Base-by-base conservation (phyloP, 2,329 filamentous ascomycete genomes). In the Mariannaea sp. region DNA sequence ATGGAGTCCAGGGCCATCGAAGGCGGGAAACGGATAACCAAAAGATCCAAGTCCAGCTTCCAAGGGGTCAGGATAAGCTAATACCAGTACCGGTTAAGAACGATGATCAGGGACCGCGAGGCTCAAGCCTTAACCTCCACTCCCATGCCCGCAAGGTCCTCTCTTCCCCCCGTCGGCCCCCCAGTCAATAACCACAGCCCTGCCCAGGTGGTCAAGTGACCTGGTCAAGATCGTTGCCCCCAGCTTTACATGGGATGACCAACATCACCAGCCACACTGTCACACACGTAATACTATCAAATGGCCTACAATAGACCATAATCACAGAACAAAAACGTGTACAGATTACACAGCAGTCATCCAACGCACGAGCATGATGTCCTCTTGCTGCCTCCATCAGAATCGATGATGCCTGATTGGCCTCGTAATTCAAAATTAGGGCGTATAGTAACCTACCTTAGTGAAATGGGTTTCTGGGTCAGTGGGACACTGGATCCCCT, bases 251-350 rank as follows among this genome's bases (percentile, higher is more conserved):
- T n/a, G n/a, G n/a, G n/a, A 53, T 44, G 49, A 53, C 40, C 56
- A 27, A 12, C 40, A 45, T 48, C 49, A 50, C 35, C 48, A 50
- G 48, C 56, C 49, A 49, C 53, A 40, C 26, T 43, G 36, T 38
- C 24, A 22, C 43, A 38, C n/a, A 32, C 43, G 43, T 19, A 43
- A 19, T 14, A 30, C 22, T 19, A 17, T 17, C 6, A 12, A 16
- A 26, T 38, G 20, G 30, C 22, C 22, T 22, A 38, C 22, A 24
- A n/a, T 10, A 22, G 38, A n/a, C 38, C 13, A 29, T 29, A 7
- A 7, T 7, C 27, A 13, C 27, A 29, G 27, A 29, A 29, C 13
- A 13, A 29, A n/a, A n/a, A n/a, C n/a, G n/a, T n/a, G n/a, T n/a
- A n/a, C n/a, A n/a, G n/a, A n/a, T n/a, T n/a, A n/a, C n/a, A n/a